Base-by-base conservation (phyloP, 306 rosid genomes). In the Nissolia schottii region DNA sequence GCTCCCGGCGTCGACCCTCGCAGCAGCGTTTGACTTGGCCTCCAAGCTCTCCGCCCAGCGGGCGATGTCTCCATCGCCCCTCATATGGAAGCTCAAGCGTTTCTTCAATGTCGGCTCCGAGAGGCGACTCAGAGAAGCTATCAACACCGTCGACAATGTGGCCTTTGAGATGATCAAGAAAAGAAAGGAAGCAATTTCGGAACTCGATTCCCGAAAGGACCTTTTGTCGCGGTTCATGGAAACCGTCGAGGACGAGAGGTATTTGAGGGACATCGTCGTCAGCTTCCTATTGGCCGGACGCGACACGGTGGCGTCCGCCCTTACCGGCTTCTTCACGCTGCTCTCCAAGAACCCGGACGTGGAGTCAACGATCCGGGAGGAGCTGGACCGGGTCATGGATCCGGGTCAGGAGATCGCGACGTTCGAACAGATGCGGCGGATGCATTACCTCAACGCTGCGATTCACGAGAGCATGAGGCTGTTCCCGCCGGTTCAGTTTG, bases 241-340 rank as follows among this genome's bases (percentile, higher is more conserved):
- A 1, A 75, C 85, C 1, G 60, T 81, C 0, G 31, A 85, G 50
- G 96, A 94, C 56, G 91, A 94, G 25, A 1, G 23, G 4, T 89
- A 86, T 18, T 74, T 94, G 0, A 59, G 96, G n/a, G 99, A 94
- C 76, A 91, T 94, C 0, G 88, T 91, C 0, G 84, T 94, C 0
- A 91, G 91, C 83, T 91, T 94, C 60, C 78, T 91, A 0, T 67
- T 94, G 58, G 99, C 99, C 0, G 99, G 99, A 1, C 86, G 99
- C 2, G 99, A 94, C 79, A 94, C 99, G 0, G 79, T 94, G 5
- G 84, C 97, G 0, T 56, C 97, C 1, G 89, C 77, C 7, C 62
- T 94, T 73, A 91, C 97, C 5, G 82, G 97, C 1, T 74, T 94
- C 13, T 94, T 91, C 45, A 62, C 32, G 14, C 14, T 91, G 38